Evolutionary conservation across 1,284 basidiomycete species (phyloP), one percentile per base, ranked within the genome.

Genomic region (Puccinia coronata): DNA sequence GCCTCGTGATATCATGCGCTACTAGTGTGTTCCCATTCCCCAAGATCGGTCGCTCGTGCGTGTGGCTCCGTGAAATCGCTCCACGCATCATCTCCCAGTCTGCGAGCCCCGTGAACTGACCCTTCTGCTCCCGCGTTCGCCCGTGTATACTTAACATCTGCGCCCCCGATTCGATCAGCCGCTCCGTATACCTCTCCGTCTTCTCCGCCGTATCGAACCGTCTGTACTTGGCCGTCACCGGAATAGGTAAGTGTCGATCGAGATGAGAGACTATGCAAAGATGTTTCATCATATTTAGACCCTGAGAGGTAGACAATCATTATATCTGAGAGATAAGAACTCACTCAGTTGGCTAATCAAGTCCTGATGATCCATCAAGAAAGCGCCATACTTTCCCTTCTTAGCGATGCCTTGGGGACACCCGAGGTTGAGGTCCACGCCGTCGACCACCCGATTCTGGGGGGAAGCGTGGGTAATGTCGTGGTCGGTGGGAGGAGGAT

Each of bases 21-120:
- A 90, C 95, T 14, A 98, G 90, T 72, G 98, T 91, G 86, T 98
- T 98, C n/a, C 96, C 96, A 86, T 99, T 99, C 0, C 96, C 96
- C 85, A 99, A 93, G 1, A 98, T 95, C 0, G 96, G 96, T 0
- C 98, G 28, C 2, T 31, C 34, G 11, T 51, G 47, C 28, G 51
- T 18, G n/a, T 79, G 47, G 25, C 63, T 59, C 11, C 39, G 41
- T 12, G 9, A 0, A 20, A 43, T 28, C 3, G 67, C 51, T 28
- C 34, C 65, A 41, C 51, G 14, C 41, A 59, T 78, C 23, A 55
- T 77, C n/a, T 63, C 74, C 87, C 87, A 97, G 83, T 94, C 93
- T 0, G 95, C 95, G 0, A 96, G 86, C 6, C 95, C 95, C 77
- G 82, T 84, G 53, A 84, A 71, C 79, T 95, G 93, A 0, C 96